A percentile compares a stretch with the other conserved stretches of the same genome.
phyloP scores from a whole-genome alignment of 176 grass and related monocot genomes.

The Avena sativa region DNA sequence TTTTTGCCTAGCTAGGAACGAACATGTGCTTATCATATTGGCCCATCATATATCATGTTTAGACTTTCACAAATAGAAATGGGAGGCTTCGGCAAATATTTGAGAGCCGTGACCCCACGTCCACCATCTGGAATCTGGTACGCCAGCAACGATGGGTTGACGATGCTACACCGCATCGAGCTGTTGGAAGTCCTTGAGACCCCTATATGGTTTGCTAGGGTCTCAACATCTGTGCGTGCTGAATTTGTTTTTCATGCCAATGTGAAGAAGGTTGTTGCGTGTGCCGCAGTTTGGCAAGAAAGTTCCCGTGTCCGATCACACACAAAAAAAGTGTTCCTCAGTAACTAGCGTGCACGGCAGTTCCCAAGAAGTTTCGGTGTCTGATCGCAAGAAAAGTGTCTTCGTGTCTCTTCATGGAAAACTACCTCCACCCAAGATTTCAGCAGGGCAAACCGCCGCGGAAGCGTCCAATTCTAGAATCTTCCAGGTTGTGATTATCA shows the following conservation, averaged over 20 bases:
- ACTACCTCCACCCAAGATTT: too few relatives aligned
- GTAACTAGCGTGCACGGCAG: background rate
- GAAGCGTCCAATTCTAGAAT: slow-evolving; percentile 38
- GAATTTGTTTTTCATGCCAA: background rate
- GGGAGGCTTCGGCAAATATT: background rate
- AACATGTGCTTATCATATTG: background rate
- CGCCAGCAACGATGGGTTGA: too few relatives aligned
- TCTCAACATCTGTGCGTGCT: background rate
- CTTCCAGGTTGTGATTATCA: slow-evolving; percentile 13
- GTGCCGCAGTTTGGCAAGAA: too few relatives aligned
- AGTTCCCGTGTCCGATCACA: too few relatives aligned
- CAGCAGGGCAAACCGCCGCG: background rate
- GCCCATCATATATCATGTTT: background rate
- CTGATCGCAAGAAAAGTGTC: too few relatives aligned
- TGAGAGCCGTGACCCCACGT: background rate
- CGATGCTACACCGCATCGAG: background rate
- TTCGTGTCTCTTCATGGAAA: slow-evolving; percentile 4
- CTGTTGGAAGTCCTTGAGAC: background rate
- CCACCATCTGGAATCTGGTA: background rate
- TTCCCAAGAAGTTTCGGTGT: background rate
- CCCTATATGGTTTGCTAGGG: background rate
- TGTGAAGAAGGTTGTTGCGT: too few relatives aligned
- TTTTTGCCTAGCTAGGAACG: background rate
- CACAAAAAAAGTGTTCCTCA: background rate
- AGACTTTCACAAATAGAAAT: background rate